Evolutionary conservation across 2,329 filamentous ascomycete species (phyloP), one percentile per base, ranked within the genome.

Genomic region (Incumbomyces lentus): DNA sequence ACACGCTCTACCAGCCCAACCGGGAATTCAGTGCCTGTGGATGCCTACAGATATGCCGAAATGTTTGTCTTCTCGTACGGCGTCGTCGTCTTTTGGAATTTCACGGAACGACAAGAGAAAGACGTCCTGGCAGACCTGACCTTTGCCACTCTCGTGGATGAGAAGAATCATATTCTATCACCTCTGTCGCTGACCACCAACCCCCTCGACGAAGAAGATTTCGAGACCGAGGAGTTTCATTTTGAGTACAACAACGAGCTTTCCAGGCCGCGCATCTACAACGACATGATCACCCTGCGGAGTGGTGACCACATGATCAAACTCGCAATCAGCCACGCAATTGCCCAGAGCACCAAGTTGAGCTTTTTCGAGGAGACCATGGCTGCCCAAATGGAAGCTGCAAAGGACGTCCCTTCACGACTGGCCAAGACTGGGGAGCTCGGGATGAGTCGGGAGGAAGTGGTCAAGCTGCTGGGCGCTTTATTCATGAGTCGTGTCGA

Each of bases 71-170:
- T 93, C 64, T 90, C 86, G 13, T 98, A 98, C 60, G 92, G 92
- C 16, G 90, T 98, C 1, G 90, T 92, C 0, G 92, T 98, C 4
- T 95, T 98, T 63, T 98, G 92, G 92, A 98, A 98, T 64, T 95
- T 98, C 58, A 90, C 86, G 10, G 89, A 95, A 64, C 78, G 83
- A 54, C 92, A 98, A 63, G 92, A 98, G 64, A 95, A 95, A 65
- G 89, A 95, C 58, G 86, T 96, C 39, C 76, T 98, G 17, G 92
- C 92, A 33, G 92, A 98, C 64, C 71, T 98, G 45, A 92, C 88
- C 1, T 96, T 98, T 66, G 65, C 66, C 7, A 66, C 66, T 2
- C 55, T 55, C 1, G 59, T 61, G 26, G 54, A 56, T 17, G 48
- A 49, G 2, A 63, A 62, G 2, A 57, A 53, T 12, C 49, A 55